Base-by-base conservation (phyloP, 2,329 filamentous ascomycete species). In the Zymoseptoria pseudotritici region DNA sequence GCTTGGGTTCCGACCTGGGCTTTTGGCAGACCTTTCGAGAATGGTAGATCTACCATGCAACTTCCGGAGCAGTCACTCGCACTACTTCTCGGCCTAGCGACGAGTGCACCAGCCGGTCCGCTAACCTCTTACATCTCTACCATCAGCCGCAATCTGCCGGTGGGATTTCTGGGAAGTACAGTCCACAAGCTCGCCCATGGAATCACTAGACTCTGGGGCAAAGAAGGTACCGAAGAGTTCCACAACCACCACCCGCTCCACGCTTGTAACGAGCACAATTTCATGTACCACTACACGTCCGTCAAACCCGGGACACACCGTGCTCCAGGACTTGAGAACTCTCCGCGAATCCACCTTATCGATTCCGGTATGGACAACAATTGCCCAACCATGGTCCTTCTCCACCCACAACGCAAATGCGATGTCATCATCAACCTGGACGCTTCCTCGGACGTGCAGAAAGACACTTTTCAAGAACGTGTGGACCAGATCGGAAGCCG, bases 291-390 rank as follows among this genome's bases (percentile, higher is more conserved):
- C 54, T 67, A 70, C 46, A 69, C 66, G 0, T 62, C 58, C 10
- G 49, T 65, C 10, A 50, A 62, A 31, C 52, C 53, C 22, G 68
- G 66, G 2, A 10, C 66, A 61, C 49, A 51, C 4, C 58, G 68
- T 19, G 70, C 70, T 2, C 65, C 66, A 9, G 71, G 71, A 3
- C 59, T 72, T 3, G 70, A 73, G 55, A 72, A 71, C 59, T 72
- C 69, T 11, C 71, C 70, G 7, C 63, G 69, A n/a, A 72, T 73
- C 29, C 71, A 73, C 59, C 64, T 73, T 3, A 72, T 73, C 49
- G 71, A 73, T 55, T 64, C 61, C 22, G 71, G 71, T 31, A 72
- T 73, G 71, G 71, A 73, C 63, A 73, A 73, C 58, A 73, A 73
- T 59, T 72, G 71, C 56, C 70, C 71, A 13, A 69, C 71, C 21